phyloP scores from a whole-genome alignment of 2,329 filamentous ascomycete genomes.

The Monosporascus ibericus region DNA sequence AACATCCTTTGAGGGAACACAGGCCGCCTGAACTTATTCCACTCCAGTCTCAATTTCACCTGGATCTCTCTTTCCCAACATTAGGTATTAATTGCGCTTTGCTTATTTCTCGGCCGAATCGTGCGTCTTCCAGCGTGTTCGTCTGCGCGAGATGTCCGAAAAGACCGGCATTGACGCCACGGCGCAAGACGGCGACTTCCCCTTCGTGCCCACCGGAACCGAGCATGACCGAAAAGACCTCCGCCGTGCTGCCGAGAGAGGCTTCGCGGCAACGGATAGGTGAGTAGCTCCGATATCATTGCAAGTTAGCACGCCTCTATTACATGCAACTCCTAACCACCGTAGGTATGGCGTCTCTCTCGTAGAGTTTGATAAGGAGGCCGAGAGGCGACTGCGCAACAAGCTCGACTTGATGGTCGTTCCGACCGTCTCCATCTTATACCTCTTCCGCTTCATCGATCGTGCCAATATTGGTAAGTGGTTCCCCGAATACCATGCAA shows the following conservation, averaged over 20 bases:
- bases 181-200: no score
- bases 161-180: no score
- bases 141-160: no score
- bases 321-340: neutral
- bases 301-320: no score
- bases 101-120: no score
- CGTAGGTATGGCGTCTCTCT: constrained; percentile 41
- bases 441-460: constrained; percentile 67
- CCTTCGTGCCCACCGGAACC: no score
- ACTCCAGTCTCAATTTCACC: no score
- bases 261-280: constrained; percentile 41
- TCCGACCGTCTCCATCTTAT: constrained; percentile 57
- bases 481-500: neutral
- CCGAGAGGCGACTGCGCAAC: constrained; percentile 47
- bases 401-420: constrained; percentile 61
- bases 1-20: no score
- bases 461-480: constrained; percentile 59
- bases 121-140: no score
- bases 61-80: no score
- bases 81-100: no score
- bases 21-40: no score
- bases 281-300: constrained; percentile 14
- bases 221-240: constrained; percentile 11
- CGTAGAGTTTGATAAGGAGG: constrained; percentile 47
- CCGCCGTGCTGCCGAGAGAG: constrained; percentile 32